A percentile compares a stretch with the other conserved stretches of the same genome.
Conservation (phyloP, 2,329 filamentous ascomycete species). For the Colletotrichum lindemuthianum region DNA sequence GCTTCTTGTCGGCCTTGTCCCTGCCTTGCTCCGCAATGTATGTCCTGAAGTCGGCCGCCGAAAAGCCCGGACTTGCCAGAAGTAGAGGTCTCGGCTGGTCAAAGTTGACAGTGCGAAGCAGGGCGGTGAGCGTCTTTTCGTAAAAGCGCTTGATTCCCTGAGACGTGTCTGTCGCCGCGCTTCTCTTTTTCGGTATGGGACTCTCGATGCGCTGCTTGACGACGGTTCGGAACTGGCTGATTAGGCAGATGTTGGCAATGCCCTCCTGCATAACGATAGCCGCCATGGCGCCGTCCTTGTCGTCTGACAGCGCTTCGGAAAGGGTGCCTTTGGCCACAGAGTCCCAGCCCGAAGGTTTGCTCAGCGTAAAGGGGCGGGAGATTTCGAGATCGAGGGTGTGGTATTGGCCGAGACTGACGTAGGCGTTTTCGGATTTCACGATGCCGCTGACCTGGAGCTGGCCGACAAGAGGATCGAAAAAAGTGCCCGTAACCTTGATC, state of each 20-base stretch:
- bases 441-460: constrained; percentile 66
- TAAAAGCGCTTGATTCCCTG: constrained; percentile 83
- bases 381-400: constrained; percentile 83
- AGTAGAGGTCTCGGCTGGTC: constrained; percentile 76
- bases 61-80: constrained; percentile 89
- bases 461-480: constrained; percentile 66
- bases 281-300: constrained; percentile 83
- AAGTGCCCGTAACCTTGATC: constrained; percentile 65
- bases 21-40: constrained; percentile 73
- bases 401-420: constrained; percentile 64
- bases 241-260: constrained; percentile 82
- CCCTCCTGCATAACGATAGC: constrained; percentile 96
- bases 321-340: constrained; percentile 84
- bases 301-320: constrained; percentile 80
- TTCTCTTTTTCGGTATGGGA: constrained; percentile 73
- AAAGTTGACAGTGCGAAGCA: constrained; percentile 83
- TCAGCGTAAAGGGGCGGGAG: constrained; percentile 85
- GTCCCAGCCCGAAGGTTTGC: constrained; percentile 86
- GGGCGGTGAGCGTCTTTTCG: constrained; percentile 77
- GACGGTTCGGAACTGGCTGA: constrained; percentile 83
- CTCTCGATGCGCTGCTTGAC: constrained; percentile 76
- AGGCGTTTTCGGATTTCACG: constrained; percentile 62
- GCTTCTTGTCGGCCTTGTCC: constrained; percentile 71
- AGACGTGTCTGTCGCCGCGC: constrained; percentile 71
- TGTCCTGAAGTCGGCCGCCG: constrained; percentile 81